These are phyloP conservation scores for Paramecium tetraurelia DNA, from an alignment of 73 alveolate species.

Conservation along the genomic window DNA sequence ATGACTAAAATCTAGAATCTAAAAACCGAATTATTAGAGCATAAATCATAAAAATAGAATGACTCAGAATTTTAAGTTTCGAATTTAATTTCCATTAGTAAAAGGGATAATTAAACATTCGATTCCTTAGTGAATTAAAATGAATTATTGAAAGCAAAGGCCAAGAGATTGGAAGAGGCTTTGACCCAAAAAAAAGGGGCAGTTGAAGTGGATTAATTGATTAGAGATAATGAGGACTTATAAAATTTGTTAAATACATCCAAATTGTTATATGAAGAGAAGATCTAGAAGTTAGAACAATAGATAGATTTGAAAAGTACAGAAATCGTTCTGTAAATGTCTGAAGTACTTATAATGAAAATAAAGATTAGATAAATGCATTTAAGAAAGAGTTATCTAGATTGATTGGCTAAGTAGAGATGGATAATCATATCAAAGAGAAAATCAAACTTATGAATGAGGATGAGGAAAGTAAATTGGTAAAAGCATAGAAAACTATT, in stretches of 20 bases:
- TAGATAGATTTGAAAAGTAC: neutral
- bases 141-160: conserved; percentile 52
- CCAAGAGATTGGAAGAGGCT: conserved; percentile 46
- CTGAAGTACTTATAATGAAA: neutral
- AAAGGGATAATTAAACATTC: neutral
- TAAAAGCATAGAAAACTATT: neutral
- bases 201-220: conserved; percentile 31
- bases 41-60: neutral
- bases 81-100: neutral
- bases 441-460: neutral
- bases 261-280: neutral
- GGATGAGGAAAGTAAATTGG: neutral
- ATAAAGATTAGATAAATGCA: conserved; percentile 5
- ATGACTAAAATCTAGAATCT: conserved; percentile 38
- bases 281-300: conserved; percentile 12
- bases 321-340: neutral
- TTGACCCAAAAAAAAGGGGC: conserved; percentile 57
- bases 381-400: neutral
- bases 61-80: neutral
- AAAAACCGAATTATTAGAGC: conserved; percentile 30
- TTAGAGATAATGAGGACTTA: conserved; percentile 35
- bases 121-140: conserved; percentile 39
- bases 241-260: neutral
- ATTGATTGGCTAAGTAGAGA: neutral
- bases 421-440: neutral